phyloP scores from a whole-genome alignment of 495 filamentous ascomycete genomes.

The Penicillium salamii region DNA sequence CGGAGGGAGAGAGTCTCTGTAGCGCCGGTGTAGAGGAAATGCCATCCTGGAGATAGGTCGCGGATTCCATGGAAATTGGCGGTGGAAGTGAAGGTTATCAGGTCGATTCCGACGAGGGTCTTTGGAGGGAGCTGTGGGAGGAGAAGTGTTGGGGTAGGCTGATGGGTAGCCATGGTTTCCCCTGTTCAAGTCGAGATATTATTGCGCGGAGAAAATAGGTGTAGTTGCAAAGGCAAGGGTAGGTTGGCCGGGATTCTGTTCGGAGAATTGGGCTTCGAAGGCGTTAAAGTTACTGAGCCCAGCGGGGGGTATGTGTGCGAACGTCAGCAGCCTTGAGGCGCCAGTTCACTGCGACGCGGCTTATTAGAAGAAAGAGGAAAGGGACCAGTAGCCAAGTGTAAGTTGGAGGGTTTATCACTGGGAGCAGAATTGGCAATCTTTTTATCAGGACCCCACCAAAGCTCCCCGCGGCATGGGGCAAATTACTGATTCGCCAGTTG shows the following conservation, averaged over 20 bases:
- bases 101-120: conserved; percentile 51
- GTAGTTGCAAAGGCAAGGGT: no score
- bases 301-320: no score
- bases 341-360: no score
- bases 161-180: conserved; percentile 20
- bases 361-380: background rate
- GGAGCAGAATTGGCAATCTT: conserved; percentile 4
- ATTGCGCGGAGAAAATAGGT: no score
- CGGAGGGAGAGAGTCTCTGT: conserved; percentile 55
- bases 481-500: background rate
- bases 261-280: no score
- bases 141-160: conserved; percentile 45
- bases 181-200: no score
- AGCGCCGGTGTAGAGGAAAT: conserved; percentile 60
- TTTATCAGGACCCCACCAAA: conserved; percentile 16
- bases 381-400: no score
- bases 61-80: conserved; percentile 59
- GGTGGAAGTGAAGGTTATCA: conserved; percentile 53
- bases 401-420: background rate
- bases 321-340: no score
- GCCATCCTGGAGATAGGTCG: conserved; percentile 54
- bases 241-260: no score
- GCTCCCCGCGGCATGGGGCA: conserved; percentile 10
- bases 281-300: no score
- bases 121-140: conserved; percentile 46